A percentile compares a stretch with the other conserved stretches of the same genome.
These are phyloP conservation scores for Ambrosia hybrid DNA, from an alignment of 140 eudicot species.

Conservation along the genomic window DNA sequence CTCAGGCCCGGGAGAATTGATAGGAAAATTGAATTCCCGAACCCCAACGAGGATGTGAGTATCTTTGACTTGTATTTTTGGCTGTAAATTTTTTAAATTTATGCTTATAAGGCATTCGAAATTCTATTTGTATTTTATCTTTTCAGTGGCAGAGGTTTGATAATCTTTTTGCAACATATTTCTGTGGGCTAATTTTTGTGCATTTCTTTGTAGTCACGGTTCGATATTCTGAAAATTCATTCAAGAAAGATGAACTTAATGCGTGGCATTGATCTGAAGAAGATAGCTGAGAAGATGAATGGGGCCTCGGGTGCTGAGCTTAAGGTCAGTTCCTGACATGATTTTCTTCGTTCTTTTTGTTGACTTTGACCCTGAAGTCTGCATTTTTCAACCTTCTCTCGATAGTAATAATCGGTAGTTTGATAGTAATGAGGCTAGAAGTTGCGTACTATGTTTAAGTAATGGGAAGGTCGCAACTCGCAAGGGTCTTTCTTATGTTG, in stretches of 20 bases:
- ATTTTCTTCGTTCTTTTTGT: not conserved
- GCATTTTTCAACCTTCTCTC: not conserved
- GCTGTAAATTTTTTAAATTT: too few species aligned
- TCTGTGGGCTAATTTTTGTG: slow-evolving; percentile 1
- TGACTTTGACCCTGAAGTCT: not conserved
- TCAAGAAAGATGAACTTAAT: slow-evolving; percentile 64
- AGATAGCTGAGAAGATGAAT: slow-evolving; percentile 64
- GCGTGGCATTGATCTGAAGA: slow-evolving; percentile 65
- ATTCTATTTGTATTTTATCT: too few species aligned
- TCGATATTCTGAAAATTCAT: slow-evolving; percentile 55
- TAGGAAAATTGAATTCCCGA: slow-evolving; percentile 66
- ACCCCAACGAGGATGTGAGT: slow-evolving; percentile 65
- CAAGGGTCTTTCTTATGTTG: too few species aligned
- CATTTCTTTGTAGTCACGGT: slow-evolving; percentile 44
- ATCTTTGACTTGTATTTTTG: not conserved
- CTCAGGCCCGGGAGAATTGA: slow-evolving; percentile 71
- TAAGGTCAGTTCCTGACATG: slow-evolving; percentile 39
- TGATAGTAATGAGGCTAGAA: not conserved
- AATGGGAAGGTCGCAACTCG: not conserved
- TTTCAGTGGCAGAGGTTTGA: not conserved
- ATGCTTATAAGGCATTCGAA: too few species aligned
- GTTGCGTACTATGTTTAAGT: not conserved
- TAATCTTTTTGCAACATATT: not conserved
- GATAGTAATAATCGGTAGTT: not conserved
- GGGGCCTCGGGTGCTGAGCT: slow-evolving; percentile 74